A percentile compares a stretch with the other conserved stretches of the same genome.
These are phyloP conservation scores for Lentinula detonsa DNA, from an alignment of 768 basidiomycete species.

Conservation along the genomic window DNA sequence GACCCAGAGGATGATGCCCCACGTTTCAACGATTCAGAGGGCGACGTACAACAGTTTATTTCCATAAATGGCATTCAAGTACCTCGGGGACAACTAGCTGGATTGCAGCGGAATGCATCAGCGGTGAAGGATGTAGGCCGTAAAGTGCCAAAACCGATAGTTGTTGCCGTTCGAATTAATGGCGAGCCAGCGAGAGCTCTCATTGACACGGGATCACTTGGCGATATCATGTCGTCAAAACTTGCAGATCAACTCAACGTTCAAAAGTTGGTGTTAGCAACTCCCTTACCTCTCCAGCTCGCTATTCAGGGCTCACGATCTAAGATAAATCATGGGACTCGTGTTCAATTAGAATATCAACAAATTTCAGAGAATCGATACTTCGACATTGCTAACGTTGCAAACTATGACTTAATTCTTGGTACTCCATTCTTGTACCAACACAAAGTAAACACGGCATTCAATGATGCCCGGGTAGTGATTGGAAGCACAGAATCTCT, in stretches of 20 bases:
- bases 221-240: conserved; percentile 33
- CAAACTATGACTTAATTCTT: conserved; percentile 33
- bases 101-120: conserved; percentile 19
- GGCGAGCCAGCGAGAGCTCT: conserved; percentile 25
- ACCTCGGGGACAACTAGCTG: conserved; percentile 2
- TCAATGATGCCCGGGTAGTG: conserved; percentile 18
- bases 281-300: conserved; percentile 29
- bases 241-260: conserved; percentile 31
- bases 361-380: conserved; percentile 18
- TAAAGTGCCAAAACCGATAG: conserved; percentile 24
- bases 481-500: conserved; percentile 16
- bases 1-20: too few relatives aligned
- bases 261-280: conserved; percentile 14
- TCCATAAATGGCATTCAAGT: conserved; percentile 17
- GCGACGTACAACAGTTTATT: too few relatives aligned
- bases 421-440: conserved; percentile 34
- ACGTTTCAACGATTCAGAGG: too few relatives aligned
- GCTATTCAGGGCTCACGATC: conserved; percentile 35
- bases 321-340: conserved; percentile 23
- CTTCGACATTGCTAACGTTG: conserved; percentile 33
- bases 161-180: conserved; percentile 25
- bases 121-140: conserved; percentile 12
- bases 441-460: conserved; percentile 19
- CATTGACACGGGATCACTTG: conserved; percentile 30
- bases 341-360: conserved; percentile 26